These are phyloP conservation scores for Pyrus communis DNA, from an alignment of 306 rosid genomes.

Conservation along the genomic window DNA sequence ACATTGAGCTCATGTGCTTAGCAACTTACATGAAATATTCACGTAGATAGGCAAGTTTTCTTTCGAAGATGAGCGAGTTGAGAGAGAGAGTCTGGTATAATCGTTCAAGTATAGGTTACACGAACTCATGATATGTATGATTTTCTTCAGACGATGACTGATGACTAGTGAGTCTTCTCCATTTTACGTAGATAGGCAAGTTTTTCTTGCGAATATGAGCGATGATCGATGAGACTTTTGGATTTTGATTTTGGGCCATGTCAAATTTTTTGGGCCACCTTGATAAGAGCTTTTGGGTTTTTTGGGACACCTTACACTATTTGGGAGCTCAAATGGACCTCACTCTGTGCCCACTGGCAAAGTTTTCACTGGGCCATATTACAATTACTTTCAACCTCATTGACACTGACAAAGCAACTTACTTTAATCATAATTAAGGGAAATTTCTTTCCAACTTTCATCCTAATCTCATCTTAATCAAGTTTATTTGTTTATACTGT, in stretches of 20 bases:
- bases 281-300: background rate
- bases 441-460: background rate
- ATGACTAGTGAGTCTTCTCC: background rate
- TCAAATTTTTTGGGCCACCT: background rate
- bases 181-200: background rate
- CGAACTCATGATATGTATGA: background rate
- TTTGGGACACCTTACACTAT: background rate
- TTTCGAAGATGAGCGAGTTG: background rate
- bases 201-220: background rate
- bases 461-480: constrained; percentile 7
- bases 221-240: background rate
- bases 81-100: background rate
- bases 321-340: background rate
- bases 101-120: background rate
- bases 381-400: background rate
- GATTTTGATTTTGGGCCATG: background rate
- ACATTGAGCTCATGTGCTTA: background rate
- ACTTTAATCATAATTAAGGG: too few species aligned
- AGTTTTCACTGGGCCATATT: background rate
- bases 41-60: too few species aligned
- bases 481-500: background rate
- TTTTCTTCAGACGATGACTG: background rate
- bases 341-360: background rate
- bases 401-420: background rate
- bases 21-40: background rate